A percentile compares a stretch with the other conserved stretches of the same genome.
These are phyloP conservation scores for Boletus huronensis DNA, from an alignment of 768 basidiomycete species.

Conservation along the genomic window DNA sequence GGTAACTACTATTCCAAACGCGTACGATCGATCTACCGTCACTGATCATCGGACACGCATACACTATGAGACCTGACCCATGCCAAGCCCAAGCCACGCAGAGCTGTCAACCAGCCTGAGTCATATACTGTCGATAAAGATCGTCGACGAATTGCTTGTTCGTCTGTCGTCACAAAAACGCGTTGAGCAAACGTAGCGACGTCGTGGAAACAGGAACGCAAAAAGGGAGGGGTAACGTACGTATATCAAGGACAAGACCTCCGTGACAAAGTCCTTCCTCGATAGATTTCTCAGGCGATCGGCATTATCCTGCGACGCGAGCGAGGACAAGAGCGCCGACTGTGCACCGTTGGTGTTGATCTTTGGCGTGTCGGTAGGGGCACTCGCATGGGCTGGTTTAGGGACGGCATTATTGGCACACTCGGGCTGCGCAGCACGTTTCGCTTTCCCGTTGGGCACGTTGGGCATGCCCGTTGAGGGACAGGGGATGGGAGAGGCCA, in stretches of 20 bases:
- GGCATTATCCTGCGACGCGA: slow-evolving; percentile 17
- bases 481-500: slow-evolving; percentile 14
- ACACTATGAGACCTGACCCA: not conserved
- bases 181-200: not conserved
- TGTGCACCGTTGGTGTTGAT: slow-evolving; percentile 20
- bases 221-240: slow-evolving; percentile 34
- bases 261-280: slow-evolving; percentile 56
- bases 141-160: slow-evolving; percentile 64
- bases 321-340: slow-evolving; percentile 25
- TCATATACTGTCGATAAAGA: slow-evolving; percentile 52
- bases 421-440: slow-evolving; percentile 8
- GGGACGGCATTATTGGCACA: not conserved
- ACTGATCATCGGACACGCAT: not conserved
- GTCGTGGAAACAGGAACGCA: not conserved
- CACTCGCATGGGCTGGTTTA: slow-evolving; percentile 2
- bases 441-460: slow-evolving; percentile 28
- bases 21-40: not conserved
- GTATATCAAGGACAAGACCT: slow-evolving; percentile 59
- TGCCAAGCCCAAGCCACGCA: not conserved
- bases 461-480: slow-evolving; percentile 17
- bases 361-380: slow-evolving; percentile 5
- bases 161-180: slow-evolving; percentile 38
- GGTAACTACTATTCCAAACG: slow-evolving; percentile 5
- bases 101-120: slow-evolving; percentile 9
- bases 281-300: slow-evolving; percentile 31